Percentiles rank a stretch among this genome's conserved stretches.
phyloP scores from a whole-genome alignment of 176 grass and related monocot genomes.

The Lolium multiflorum region DNA sequence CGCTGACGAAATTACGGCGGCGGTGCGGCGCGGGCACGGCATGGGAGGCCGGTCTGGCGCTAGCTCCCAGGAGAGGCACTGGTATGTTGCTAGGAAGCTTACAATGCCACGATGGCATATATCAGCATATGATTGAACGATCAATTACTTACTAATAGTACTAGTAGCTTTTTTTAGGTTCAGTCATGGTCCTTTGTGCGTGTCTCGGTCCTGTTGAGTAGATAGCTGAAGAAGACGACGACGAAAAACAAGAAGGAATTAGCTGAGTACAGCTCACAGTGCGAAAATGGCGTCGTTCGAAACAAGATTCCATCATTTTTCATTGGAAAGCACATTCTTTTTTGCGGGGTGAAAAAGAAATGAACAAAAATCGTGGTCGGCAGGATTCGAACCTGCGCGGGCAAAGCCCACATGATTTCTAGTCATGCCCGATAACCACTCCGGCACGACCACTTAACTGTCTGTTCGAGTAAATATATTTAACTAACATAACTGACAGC shows the following conservation, averaged over 20 bases:
- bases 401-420: constrained; percentile 99
- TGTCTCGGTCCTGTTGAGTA: not conserved
- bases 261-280: not conserved
- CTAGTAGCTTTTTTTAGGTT: not conserved
- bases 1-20: not conserved
- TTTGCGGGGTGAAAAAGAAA: not conserved
- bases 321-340: not conserved
- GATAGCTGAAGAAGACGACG: not conserved
- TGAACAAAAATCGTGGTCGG: constrained; percentile 56
- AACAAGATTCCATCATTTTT: not conserved
- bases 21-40: not conserved
- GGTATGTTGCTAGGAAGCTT: not conserved
- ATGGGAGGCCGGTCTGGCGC: no score
- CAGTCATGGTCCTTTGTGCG: not conserved
- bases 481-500: no score
- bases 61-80: not conserved
- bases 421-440: constrained; percentile 99
- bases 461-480: no score
- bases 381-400: constrained; percentile 99
- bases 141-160: not conserved
- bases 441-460: constrained; percentile 82
- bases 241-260: not conserved
- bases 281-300: not conserved
- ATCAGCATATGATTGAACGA: not conserved
- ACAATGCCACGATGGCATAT: not conserved